phyloP scores from a whole-genome alignment of 2,329 filamentous ascomycete species.

The Paecilomyces formosus region DNA sequence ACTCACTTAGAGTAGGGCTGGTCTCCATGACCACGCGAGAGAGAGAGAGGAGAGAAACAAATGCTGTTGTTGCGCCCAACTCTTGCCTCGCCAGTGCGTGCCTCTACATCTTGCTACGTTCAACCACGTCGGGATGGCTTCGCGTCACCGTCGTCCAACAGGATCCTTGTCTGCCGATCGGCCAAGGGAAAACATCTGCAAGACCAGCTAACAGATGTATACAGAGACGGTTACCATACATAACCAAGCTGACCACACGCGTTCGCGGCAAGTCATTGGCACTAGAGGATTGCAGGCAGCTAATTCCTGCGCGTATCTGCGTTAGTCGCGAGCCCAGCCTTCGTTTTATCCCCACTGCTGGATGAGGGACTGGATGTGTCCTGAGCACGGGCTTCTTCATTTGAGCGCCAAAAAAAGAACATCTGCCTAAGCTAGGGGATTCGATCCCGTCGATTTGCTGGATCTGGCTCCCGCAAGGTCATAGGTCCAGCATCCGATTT shows the following conservation, averaged over 20 bases:
- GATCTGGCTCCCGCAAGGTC: background rate
- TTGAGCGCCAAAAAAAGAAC: background rate
- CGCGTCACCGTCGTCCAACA: background rate
- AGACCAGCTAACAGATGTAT: background rate
- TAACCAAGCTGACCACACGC: background rate
- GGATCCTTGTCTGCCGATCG: background rate
- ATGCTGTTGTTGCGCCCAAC: background rate
- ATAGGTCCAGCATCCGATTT: background rate
- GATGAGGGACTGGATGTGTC: background rate
- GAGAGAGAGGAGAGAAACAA: too few species aligned
- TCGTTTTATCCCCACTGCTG: background rate
- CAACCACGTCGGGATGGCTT: background rate
- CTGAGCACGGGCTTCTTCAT: background rate
- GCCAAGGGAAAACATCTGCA: background rate
- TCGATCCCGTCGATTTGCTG: background rate
- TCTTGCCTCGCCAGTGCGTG: background rate
- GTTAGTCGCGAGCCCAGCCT: background rate
- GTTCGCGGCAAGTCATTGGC: background rate
- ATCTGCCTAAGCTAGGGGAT: background rate
- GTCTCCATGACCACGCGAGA: background rate
- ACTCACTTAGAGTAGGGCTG: background rate
- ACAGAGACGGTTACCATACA: background rate
- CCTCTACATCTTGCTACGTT: background rate
- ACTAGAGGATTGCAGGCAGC: background rate
- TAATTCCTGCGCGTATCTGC: background rate